Evolutionary conservation across 108 stramenopile species (phyloP), one percentile per base, ranked within the genome.

Genomic region (Parmales sp.): DNA sequence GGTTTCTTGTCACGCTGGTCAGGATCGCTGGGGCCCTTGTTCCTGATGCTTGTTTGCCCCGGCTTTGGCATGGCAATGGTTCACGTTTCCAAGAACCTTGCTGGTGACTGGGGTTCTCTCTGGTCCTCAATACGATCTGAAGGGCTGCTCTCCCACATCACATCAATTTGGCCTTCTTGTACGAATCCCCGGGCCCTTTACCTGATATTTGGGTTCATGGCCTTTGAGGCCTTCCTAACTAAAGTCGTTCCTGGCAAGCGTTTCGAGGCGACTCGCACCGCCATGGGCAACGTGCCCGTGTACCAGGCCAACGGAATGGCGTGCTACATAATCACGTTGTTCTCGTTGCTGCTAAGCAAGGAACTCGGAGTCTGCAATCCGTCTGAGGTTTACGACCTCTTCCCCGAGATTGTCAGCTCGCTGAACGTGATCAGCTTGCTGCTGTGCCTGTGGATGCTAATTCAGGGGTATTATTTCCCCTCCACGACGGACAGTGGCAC

Each of bases 351-450:
- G 44, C 66, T 26, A 34, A 60, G 82, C 39, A 48, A 81, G 65
- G 23, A 49, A 2, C 71, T 64, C 68, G 41, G 46, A 23, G 73
- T 76, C 25, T 82, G 67, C 75, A 67, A 72, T 41, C 71, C 78
- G 68, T 72, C 77, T 9, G 63, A 83, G 18, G 79, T 96, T 26
- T 96, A 97, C 75, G 91, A 90, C 74, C 38, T 75, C 19, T 85
- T 90, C 67, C 83, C 82, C 38, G 46, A 78, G 26, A 72, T 78
- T 45, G 50, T 97, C 16, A 70, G 90, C 38, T 85, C 79, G 44
- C 69, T 99, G 88, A 96, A 94, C 77, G 43, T 95, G 25, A 94
- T 96, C 76, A 94, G 89, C 0, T 82, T 92, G n/a, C 64, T 81
- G 43, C 91, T 99, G 73, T 95, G 94, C 51, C 51, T 74, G 45